Evolutionary conservation across 306 rosid species (phyloP).

Genomic region (Alnus rubra): DNA sequence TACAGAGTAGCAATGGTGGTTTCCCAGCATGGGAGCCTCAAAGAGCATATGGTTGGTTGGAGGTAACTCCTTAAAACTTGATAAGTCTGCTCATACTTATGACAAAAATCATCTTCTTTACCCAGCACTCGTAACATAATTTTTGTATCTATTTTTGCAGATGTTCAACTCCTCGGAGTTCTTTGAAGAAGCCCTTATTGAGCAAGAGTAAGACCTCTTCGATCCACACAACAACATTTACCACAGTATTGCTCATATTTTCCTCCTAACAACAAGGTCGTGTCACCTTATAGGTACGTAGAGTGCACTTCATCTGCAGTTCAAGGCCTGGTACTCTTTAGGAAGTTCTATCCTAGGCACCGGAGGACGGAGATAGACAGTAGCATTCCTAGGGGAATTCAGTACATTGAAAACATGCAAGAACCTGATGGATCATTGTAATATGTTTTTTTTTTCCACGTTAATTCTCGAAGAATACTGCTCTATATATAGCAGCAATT

Average conservation of each 20-base stretch:
- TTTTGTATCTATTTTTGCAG: conserved; percentile 26
- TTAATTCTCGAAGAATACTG: too few species aligned
- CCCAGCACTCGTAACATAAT: neutral
- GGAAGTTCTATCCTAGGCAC: conserved; percentile 55
- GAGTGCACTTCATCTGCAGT: conserved; percentile 66
- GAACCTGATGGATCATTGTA: conserved; percentile 83
- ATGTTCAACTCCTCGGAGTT: conserved; percentile 61
- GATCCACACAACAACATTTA: neutral
- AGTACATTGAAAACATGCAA: conserved; percentile 48
- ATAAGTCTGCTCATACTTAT: neutral
- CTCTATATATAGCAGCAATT: too few species aligned
- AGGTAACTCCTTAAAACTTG: neutral
- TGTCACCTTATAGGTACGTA: conserved; percentile 15
- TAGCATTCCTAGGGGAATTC: conserved; percentile 42
- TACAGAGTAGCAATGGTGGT: conserved; percentile 57
- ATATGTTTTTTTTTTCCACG: neutral
- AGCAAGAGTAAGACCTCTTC: conserved; percentile 48
- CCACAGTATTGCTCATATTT: neutral
- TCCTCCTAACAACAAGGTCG: conserved; percentile 27
- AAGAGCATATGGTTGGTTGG: conserved; percentile 43
- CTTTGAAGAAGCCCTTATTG: conserved; percentile 53
- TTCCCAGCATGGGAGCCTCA: conserved; percentile 69
- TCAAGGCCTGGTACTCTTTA: conserved; percentile 51
- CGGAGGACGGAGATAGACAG: conserved; percentile 57
- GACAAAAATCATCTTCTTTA: neutral